These are phyloP conservation scores for Phytophthora litchii DNA, from an alignment of 352 stramenopile species.

Conservation along the genomic window DNA sequence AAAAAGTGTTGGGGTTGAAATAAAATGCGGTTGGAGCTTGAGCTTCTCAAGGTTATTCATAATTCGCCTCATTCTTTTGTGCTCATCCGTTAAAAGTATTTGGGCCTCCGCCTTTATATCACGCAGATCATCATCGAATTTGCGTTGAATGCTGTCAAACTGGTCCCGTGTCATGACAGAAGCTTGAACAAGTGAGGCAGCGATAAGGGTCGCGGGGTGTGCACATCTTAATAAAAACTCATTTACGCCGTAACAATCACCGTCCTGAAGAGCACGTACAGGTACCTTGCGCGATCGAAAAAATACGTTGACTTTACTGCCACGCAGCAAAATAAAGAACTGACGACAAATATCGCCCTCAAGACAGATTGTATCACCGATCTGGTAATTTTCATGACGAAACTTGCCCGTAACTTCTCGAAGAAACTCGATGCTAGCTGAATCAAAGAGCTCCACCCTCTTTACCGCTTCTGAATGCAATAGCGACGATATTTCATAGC, in stretches of 20 bases:
- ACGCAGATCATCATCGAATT: slow-evolving; percentile 61
- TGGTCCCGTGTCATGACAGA: slow-evolving; percentile 78
- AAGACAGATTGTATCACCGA: slow-evolving; percentile 69
- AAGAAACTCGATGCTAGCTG: slow-evolving; percentile 62
- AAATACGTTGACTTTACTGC: slow-evolving; percentile 68
- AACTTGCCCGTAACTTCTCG: slow-evolving; percentile 84
- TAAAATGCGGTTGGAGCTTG: slow-evolving; percentile 62
- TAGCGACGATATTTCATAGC: slow-evolving; percentile 75
- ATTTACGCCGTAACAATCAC: slow-evolving; percentile 69
- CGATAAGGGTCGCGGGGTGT: slow-evolving; percentile 51
- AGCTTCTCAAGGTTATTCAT: slow-evolving; percentile 48
- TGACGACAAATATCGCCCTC: slow-evolving; percentile 74
- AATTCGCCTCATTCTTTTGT: slow-evolving; percentile 38
- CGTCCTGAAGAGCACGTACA: slow-evolving; percentile 59
- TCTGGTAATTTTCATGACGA: slow-evolving; percentile 69
- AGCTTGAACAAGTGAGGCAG: slow-evolving; percentile 54
- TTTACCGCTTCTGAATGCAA: slow-evolving; percentile 67
- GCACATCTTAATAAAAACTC: slow-evolving; percentile 62
- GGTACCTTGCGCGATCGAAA: slow-evolving; percentile 50
- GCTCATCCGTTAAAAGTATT: slow-evolving; percentile 47
- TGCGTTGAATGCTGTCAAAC: slow-evolving; percentile 66
- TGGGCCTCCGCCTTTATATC: slow-evolving; percentile 60
- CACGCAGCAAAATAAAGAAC: slow-evolving; percentile 67
- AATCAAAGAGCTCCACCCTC: slow-evolving; percentile 64
- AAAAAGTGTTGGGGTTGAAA: slow-evolving; percentile 58